Evolutionary conservation across 495 filamentous ascomycete genomes (phyloP), one percentile per base, ranked within the genome.

Genomic region (Tuber calosporum): DNA sequence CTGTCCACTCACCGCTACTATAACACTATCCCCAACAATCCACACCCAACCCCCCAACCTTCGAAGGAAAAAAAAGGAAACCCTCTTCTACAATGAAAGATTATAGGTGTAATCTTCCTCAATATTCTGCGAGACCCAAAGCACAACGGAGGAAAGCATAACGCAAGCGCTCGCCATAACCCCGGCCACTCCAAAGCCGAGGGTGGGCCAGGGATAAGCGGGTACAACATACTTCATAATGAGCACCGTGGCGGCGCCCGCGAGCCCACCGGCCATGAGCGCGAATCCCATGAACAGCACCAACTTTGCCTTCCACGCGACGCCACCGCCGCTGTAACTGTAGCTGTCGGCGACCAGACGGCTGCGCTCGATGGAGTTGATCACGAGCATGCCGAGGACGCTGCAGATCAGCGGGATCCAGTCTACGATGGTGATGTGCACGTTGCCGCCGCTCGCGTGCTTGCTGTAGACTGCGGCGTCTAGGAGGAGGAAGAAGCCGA

Each of bases 41-140:
- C 9, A 1, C 9, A 9, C 22, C 22, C 48, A 8, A 22, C 48
- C 8, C 45, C 22, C 45, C 45, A 6, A n/a, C 8, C 2, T 6
- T 7, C 4, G 9, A 11, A 53, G 3, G 3, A 48, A n/a, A n/a
- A 48, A 9, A 22, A 48, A 48, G 17, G 15, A 30, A 53, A 40
- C 15, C 37, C 22, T 38, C 69, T 71, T 69, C 88, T 80, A 97
- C 74, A 99, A 87, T 62, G 94, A 90, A 73, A 99, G 85, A 81
- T 93, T 97, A 83, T 99, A 99, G 69, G 93, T 93, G 82, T 97
- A 99, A 83, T 98, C 94, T 79, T 99, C 96, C 84, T 99, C 96
- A 84, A 98, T 97, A 80, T 97, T 99, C 88, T 99, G 96, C 75
- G 91, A 93, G 20, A 99, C 87, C 96, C 96, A 99, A 11, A 99